These are phyloP conservation scores for Lentinula sp. DNA, from an alignment of 768 basidiomycete genomes.

Conservation along the genomic window DNA sequence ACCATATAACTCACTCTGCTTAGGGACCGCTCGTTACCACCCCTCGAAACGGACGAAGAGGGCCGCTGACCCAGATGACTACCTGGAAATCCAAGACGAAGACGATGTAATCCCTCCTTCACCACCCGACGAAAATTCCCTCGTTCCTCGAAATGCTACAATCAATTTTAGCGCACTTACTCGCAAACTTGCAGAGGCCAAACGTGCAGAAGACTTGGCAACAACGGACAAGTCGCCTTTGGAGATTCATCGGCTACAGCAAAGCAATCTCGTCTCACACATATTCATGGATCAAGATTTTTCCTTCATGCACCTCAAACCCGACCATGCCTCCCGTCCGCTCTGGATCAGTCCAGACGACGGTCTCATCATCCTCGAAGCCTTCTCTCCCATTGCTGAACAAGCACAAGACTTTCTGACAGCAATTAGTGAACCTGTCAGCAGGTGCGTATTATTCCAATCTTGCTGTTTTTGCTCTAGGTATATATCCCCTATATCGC, in stretches of 20 bases:
- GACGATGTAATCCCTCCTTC: conserved; percentile 51
- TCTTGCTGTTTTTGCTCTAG: conserved; percentile 10
- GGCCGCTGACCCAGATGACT: conserved; percentile 47
- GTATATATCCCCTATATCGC: conserved; percentile 1
- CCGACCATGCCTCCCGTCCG: conserved; percentile 88
- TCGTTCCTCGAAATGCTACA: conserved; percentile 69
- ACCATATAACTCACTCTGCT: neutral
- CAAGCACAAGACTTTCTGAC: conserved; percentile 98
- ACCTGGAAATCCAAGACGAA: conserved; percentile 37
- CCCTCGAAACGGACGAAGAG: conserved; percentile 33
- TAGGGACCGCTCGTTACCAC: neutral
- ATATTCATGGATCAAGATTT: conserved; percentile 86
- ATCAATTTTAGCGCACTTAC: conserved; percentile 85
- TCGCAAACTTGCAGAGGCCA: conserved; percentile 67
- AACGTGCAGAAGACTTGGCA: conserved; percentile 38
- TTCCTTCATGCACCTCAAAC: conserved; percentile 79
- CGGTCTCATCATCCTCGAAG: conserved; percentile 92
- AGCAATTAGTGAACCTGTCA: conserved; percentile 97
- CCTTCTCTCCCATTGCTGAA: conserved; percentile 95
- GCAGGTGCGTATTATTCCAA: conserved; percentile 61
- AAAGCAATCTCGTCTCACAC: conserved; percentile 72
- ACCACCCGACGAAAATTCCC: conserved; percentile 26
- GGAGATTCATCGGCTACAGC: conserved; percentile 63
- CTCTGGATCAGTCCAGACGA: conserved; percentile 95
- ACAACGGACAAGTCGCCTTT: conserved; percentile 38